Evolutionary conservation across 1,139 yeast genomes (phyloP).

Genomic region (Zygosaccharomyces pseudobailii): DNA sequence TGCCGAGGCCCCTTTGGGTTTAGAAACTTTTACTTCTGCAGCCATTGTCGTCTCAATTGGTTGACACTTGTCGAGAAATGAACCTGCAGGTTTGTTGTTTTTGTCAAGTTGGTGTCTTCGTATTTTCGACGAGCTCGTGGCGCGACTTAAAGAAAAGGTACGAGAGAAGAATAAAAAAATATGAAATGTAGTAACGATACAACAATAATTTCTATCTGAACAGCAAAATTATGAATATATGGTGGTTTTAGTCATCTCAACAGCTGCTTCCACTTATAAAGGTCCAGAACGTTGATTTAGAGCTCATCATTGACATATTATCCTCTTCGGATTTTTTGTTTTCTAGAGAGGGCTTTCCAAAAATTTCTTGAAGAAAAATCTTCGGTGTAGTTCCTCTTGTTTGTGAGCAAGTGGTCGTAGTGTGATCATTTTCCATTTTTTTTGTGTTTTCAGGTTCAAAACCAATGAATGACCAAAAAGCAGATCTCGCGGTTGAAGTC

Average conservation of each 20-base stretch:
- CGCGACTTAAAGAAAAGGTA: not conserved
- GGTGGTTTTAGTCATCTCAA: too few species aligned
- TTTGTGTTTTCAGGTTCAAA: slow-evolving; percentile 1
- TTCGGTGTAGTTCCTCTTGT: not conserved
- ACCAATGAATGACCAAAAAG: slow-evolving; percentile 2
- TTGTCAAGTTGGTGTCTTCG: not conserved
- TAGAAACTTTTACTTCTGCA: not conserved
- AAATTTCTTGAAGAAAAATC: not conserved
- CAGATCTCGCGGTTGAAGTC: slow-evolving; percentile 1
- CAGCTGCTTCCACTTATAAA: not conserved
- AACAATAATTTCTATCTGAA: too few species aligned
- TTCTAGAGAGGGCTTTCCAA: not conserved
- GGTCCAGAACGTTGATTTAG: not conserved
- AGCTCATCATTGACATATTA: not conserved
- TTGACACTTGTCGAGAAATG: not conserved
- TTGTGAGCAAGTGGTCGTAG: not conserved
- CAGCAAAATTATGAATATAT: too few species aligned
- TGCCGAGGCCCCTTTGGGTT: not conserved
- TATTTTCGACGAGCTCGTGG: not conserved
- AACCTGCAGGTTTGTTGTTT: not conserved
- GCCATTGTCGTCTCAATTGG: not conserved
- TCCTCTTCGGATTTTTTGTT: not conserved
- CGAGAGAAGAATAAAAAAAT: not conserved
- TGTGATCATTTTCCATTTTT: not conserved
- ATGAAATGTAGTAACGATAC: not conserved